Evolutionary conservation across 352 stramenopile species (phyloP).

Genomic region (Lagenidium sp.): DNA sequence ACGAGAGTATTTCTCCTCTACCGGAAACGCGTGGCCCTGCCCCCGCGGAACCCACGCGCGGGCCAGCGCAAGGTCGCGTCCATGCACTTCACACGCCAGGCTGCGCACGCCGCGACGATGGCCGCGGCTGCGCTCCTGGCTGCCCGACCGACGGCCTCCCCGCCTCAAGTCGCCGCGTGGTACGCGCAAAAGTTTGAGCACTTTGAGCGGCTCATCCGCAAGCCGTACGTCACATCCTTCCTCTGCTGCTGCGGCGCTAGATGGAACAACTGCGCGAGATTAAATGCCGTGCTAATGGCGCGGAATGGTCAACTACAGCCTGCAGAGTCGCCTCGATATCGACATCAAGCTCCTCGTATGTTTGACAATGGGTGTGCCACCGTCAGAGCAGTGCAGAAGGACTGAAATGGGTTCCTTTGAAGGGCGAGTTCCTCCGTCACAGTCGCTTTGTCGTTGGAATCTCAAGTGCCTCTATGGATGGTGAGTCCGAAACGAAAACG

Average conservation of each 20-base stretch:
- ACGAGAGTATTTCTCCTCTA: constrained; percentile 21
- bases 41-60: not conserved
- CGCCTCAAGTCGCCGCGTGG: constrained; percentile 6
- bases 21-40: constrained; percentile 6
- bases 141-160: not conserved
- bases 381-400: not conserved
- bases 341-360: constrained; percentile 40
- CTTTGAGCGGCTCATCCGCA: constrained; percentile 19
- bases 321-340: constrained; percentile 29
- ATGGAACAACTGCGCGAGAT: too few species aligned
- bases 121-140: constrained; percentile 4
- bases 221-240: constrained; percentile 14
- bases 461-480: constrained; percentile 28
- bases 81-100: constrained; percentile 7
- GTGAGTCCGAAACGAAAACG: constrained; percentile 1
- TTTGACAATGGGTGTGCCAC: not conserved
- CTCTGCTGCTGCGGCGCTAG: not conserved
- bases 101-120: not conserved
- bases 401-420: not conserved
- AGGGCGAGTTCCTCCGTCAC: constrained; percentile 27
- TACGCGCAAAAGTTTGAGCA: constrained; percentile 15
- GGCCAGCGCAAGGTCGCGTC: constrained; percentile 6
- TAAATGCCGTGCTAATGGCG: too few species aligned
- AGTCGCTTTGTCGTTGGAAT: constrained; percentile 21
- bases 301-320: constrained; percentile 10